Evolutionary conservation across 192 early-diverging fungal species (phyloP).

Genomic region (Linderina pennispora): DNA sequence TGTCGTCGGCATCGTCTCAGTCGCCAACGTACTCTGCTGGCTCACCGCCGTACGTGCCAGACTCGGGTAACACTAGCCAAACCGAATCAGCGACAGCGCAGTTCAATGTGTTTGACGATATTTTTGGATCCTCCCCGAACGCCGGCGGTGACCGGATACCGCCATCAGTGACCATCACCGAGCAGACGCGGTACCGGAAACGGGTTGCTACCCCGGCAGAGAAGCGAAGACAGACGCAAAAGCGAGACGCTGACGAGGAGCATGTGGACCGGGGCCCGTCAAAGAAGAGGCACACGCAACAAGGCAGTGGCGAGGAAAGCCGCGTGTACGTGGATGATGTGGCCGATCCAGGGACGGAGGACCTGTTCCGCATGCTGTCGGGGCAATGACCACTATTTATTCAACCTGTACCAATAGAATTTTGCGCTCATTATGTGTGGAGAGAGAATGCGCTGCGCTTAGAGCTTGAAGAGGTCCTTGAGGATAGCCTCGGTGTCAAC

Average conservation of each 20-base stretch:
- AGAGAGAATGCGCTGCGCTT: too few species aligned
- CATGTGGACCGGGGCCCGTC: too few species aligned
- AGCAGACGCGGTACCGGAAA: constrained; percentile 8
- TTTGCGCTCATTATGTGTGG: too few species aligned
- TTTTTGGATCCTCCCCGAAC: constrained; percentile 17
- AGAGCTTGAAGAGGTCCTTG: constrained; percentile 65
- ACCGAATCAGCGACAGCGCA: constrained; percentile 4
- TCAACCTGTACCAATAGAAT: too few species aligned
- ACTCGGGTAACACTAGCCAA: constrained; percentile 4
- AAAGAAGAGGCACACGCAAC: too few species aligned
- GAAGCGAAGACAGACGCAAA: constrained; percentile 7
- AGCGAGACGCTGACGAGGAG: not conserved
- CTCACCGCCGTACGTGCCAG: constrained; percentile 43
- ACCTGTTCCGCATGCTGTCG: too few species aligned
- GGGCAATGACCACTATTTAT: too few species aligned
- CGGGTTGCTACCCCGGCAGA: not conserved
- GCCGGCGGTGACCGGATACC: not conserved
- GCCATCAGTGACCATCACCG: constrained; percentile 23
- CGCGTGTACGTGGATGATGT: too few species aligned
- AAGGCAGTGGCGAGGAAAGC: too few species aligned
- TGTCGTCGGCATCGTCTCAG: constrained; percentile 14
- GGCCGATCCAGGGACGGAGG: too few species aligned
- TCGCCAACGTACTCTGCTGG: constrained; percentile 32
- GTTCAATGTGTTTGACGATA: constrained; percentile 29
- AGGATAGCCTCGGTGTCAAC: constrained; percentile 77